Conservation (phyloP, 345 rosid species). For the Populus simonii region DNA sequence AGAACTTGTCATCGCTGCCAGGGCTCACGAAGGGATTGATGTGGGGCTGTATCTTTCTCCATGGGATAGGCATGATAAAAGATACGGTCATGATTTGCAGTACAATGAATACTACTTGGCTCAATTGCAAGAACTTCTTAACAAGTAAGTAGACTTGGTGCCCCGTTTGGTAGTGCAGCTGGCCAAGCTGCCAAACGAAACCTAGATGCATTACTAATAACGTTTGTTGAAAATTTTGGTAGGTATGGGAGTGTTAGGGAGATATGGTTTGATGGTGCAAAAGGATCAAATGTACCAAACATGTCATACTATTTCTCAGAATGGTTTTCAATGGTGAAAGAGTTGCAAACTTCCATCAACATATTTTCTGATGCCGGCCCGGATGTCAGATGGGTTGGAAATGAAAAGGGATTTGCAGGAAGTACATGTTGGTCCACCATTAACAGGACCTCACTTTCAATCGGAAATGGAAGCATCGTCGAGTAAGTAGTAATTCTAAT, state of each 20-base stretch:
- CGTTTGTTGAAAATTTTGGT: neutral
- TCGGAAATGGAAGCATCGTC: conserved; percentile 49
- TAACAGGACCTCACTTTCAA: conserved; percentile 56
- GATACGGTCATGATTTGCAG: conserved; percentile 55
- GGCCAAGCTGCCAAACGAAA: too few species aligned
- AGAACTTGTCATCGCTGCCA: conserved; percentile 48
- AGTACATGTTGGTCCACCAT: conserved; percentile 65
- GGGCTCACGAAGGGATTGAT: conserved; percentile 40
- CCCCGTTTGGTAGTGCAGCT: neutral
- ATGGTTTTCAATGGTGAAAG: conserved; percentile 77
- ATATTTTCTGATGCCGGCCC: conserved; percentile 77
- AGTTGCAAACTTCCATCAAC: conserved; percentile 64
- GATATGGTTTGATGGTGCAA: conserved; percentile 82
- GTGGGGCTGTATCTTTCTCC: conserved; percentile 67
- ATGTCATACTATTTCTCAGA: conserved; percentile 61
- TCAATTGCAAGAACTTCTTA: conserved; percentile 63
- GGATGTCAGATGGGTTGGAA: conserved; percentile 67
- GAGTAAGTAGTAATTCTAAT: conserved; percentile 31
- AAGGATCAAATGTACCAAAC: conserved; percentile 55
- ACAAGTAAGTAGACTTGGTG: conserved; percentile 27
- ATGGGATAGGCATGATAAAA: conserved; percentile 66
- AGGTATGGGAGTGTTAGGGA: conserved; percentile 60
- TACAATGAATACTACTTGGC: conserved; percentile 72
- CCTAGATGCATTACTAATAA: too few species aligned
- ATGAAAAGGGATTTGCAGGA: conserved; percentile 61